Conservation (phyloP, 2,329 filamentous ascomycete genomes). For the Venturia asperata region DNA sequence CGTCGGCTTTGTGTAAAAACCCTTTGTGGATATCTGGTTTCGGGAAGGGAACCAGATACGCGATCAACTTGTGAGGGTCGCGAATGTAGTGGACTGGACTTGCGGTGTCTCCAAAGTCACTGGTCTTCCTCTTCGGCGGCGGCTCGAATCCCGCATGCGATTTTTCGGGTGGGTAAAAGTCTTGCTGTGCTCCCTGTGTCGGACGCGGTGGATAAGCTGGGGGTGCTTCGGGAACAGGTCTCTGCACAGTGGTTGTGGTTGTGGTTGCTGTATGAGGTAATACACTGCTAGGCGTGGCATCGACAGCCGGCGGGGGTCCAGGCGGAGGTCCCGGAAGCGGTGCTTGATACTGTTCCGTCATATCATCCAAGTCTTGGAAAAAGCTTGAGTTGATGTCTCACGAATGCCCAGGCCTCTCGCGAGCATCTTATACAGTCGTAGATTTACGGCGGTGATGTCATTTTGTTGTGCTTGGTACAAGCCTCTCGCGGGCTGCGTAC, state of each 20-base stretch:
- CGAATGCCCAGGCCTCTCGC: background rate
- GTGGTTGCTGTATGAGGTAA: background rate
- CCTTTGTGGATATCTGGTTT: slow-evolving; percentile 34
- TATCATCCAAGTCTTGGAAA: background rate
- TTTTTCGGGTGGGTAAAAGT: background rate
- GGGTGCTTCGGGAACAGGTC: slow-evolving; percentile 11
- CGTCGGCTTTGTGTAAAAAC: slow-evolving; percentile 26
- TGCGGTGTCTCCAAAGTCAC: background rate
- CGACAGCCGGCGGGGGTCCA: background rate
- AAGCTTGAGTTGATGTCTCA: background rate
- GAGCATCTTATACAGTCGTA: background rate
- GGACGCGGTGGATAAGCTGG: slow-evolving; percentile 14
- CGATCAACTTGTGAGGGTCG: slow-evolving; percentile 37
- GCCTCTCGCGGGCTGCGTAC: background rate
- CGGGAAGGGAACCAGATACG: slow-evolving; percentile 40
- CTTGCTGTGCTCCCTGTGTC: background rate
- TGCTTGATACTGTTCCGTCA: background rate
- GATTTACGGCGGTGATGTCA: background rate
- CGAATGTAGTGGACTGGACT: slow-evolving; percentile 36
- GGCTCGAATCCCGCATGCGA: background rate
- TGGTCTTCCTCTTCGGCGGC: slow-evolving; percentile 4
- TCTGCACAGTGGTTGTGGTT: background rate
- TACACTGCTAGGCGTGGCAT: background rate
- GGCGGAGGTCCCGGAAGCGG: slow-evolving; percentile 1
- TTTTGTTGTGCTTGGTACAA: background rate